phyloP scores from a whole-genome alignment of 2,329 filamentous ascomycete genomes.

The Pseudopyricularia javanii region DNA sequence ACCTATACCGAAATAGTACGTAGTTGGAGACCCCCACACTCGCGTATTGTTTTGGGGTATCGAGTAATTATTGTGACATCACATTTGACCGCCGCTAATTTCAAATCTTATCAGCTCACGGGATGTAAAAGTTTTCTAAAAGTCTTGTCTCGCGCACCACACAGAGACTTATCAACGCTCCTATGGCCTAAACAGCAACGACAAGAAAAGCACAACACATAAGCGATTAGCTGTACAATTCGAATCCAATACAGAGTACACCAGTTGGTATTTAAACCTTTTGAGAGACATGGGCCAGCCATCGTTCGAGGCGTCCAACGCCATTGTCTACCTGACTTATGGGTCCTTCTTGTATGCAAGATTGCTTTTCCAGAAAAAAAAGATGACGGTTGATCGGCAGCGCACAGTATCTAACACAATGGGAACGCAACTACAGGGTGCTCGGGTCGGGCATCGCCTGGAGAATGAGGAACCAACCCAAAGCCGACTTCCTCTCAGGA shows the following conservation, averaged over 20 bases:
- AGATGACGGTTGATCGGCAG: neutral
- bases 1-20: too few relatives aligned
- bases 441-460: conserved; percentile 49
- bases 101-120: neutral
- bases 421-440: conserved; percentile 30
- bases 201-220: neutral
- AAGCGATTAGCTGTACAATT: too few relatives aligned
- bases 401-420: neutral
- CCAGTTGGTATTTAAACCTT: too few relatives aligned
- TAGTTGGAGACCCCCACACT: too few relatives aligned
- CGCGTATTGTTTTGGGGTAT: neutral
- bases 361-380: neutral
- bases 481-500: conserved; percentile 59
- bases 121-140: neutral
- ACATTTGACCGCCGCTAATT: too few relatives aligned
- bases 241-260: too few relatives aligned
- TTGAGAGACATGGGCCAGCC: conserved; percentile 54
- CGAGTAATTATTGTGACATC: neutral
- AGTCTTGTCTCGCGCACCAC: neutral
- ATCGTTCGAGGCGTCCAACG: conserved; percentile 66
- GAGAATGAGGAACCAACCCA: conserved; percentile 49
- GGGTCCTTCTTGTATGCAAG: conserved; percentile 55
- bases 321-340: conserved; percentile 72
- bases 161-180: neutral
- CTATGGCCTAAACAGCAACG: neutral